phyloP scores from a whole-genome alignment of 2,329 filamentous ascomycete genomes.

The Chrysoporthe puriensis region DNA sequence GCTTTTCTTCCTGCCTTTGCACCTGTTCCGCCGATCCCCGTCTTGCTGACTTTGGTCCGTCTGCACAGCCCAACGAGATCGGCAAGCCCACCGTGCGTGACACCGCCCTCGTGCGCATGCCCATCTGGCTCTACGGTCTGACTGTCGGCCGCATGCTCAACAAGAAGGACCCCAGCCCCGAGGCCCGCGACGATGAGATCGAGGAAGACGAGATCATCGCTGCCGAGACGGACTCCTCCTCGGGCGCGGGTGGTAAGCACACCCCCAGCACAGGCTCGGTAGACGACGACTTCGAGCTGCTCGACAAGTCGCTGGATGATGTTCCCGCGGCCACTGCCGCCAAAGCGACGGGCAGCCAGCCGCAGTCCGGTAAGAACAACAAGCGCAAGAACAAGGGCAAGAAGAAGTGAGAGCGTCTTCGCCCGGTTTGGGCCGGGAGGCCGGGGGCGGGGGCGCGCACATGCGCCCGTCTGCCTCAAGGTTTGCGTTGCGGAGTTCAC shows the following conservation, averaged over 20 bases:
- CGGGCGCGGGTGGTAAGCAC: constrained; percentile 47
- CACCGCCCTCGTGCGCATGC: constrained; percentile 80
- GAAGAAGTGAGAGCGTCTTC: constrained; percentile 50
- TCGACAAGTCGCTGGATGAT: constrained; percentile 64
- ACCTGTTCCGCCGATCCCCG: not conserved
- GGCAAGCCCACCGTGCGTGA: constrained; percentile 75
- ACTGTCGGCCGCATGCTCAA: constrained; percentile 55
- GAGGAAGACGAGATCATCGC: constrained; percentile 41
- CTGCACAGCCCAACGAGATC: constrained; percentile 73
- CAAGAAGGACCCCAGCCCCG: constrained; percentile 37
- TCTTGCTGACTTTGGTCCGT: constrained; percentile 19
- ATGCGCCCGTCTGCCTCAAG: not conserved
- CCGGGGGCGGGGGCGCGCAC: too few species aligned
- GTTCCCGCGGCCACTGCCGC: constrained; percentile 46
- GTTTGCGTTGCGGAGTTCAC: not conserved
- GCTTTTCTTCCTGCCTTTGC: not conserved
- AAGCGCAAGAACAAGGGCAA: constrained; percentile 53
- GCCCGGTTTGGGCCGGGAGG: too few species aligned
- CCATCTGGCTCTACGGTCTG: constrained; percentile 69
- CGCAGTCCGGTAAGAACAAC: constrained; percentile 44
- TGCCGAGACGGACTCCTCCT: constrained; percentile 50
- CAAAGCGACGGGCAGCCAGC: constrained; percentile 52
- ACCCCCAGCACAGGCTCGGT: constrained; percentile 62
- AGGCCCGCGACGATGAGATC: constrained; percentile 39
- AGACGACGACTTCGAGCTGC: constrained; percentile 64